Evolutionary conservation across 129 eudicot species (phyloP).

Genomic region (Smallanthus sonchifolius): DNA sequence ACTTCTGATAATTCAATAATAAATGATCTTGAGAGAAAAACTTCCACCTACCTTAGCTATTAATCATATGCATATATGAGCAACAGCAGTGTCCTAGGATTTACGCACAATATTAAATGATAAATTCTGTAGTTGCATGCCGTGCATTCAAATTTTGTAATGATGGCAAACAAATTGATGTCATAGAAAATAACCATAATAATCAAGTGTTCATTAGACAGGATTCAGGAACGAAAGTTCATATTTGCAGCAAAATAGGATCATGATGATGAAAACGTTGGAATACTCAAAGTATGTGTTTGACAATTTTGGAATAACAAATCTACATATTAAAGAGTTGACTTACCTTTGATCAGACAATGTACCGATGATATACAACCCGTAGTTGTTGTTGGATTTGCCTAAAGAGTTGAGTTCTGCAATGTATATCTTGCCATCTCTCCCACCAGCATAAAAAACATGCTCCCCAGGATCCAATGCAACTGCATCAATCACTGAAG

Average conservation of each 20-base stretch:
- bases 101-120: neutral
- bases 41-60: neutral
- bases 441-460: conserved; percentile 87
- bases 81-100: neutral
- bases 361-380: conserved; percentile 67
- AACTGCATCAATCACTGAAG: conserved; percentile 72
- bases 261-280: neutral
- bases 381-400: conserved; percentile 41
- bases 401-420: conserved; percentile 61
- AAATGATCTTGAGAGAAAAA: neutral
- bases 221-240: neutral
- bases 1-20: neutral
- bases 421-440: conserved; percentile 84
- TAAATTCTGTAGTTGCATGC: conserved; percentile 1
- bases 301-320: neutral
- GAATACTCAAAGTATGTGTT: neutral
- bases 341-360: conserved; percentile 65
- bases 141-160: neutral
- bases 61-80: conserved; percentile 5
- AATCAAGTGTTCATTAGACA: neutral
- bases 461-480: conserved; percentile 72
- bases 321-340: neutral
- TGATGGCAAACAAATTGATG: neutral
- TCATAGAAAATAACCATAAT: neutral
- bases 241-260: neutral